Conservation (phyloP, 257 asterid species). For the Petunia axillaris region DNA sequence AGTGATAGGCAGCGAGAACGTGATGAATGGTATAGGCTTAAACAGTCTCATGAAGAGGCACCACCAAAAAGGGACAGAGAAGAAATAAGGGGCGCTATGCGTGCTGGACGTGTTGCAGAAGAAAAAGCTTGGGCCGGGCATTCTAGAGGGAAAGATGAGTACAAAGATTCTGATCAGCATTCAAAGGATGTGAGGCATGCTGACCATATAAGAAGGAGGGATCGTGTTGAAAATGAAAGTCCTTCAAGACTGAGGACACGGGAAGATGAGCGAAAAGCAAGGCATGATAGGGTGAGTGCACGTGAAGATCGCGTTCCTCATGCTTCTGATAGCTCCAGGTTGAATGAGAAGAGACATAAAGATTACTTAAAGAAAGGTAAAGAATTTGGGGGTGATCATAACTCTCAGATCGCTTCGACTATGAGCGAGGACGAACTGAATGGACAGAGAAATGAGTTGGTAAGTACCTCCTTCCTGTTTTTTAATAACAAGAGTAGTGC, state of each 20-base stretch:
- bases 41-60: constrained; percentile 64
- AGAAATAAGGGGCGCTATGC: constrained; percentile 56
- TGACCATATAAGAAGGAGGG: constrained; percentile 72
- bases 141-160: constrained; percentile 75
- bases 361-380: constrained; percentile 63
- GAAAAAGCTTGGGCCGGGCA: constrained; percentile 69
- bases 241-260: constrained; percentile 66
- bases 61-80: constrained; percentile 73
- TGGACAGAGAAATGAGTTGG: constrained; percentile 71
- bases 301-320: constrained; percentile 62
- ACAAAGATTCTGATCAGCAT: constrained; percentile 61
- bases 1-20: constrained; percentile 79
- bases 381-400: constrained; percentile 71
- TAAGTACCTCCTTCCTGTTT: constrained; percentile 53
- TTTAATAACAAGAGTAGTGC: constrained; percentile 37
- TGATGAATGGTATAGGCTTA: constrained; percentile 82
- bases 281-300: constrained; percentile 63
- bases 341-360: constrained; percentile 61
- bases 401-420: constrained; percentile 52
- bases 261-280: constrained; percentile 74
- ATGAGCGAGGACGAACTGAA: constrained; percentile 63
- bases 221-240: constrained; percentile 67
- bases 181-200: constrained; percentile 59
- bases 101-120: constrained; percentile 67
- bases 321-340: constrained; percentile 61